Percentiles rank a stretch among this genome's conserved stretches.
phyloP scores from a whole-genome alignment of 441 rosid species.

The Biscutella auriculata region DNA sequence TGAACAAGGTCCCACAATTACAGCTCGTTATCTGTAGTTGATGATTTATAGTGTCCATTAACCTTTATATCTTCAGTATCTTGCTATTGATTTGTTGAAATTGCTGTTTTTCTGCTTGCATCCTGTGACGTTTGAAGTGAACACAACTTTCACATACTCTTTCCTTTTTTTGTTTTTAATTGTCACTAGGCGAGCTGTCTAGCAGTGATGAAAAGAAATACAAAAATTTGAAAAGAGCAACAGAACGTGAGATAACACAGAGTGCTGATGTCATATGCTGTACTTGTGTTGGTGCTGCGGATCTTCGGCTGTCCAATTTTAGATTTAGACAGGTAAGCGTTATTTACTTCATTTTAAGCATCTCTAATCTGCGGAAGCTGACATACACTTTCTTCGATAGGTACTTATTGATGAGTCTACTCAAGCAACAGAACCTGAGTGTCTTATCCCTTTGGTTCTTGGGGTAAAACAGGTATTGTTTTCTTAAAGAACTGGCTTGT shows the following conservation, averaged over 20 bases:
- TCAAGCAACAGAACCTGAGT: slow-evolving; percentile 98
- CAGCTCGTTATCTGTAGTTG: slow-evolving; percentile 1
- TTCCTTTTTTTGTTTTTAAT: not conserved
- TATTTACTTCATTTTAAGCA: not conserved
- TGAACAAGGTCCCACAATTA: slow-evolving; percentile 68
- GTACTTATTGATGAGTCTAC: slow-evolving; percentile 99
- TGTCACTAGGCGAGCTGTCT: slow-evolving; percentile 73
- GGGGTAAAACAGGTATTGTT: slow-evolving; percentile 88
- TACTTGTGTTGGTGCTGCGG: slow-evolving; percentile 99
- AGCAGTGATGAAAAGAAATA: slow-evolving; percentile 98
- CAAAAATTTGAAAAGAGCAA: slow-evolving; percentile 88
- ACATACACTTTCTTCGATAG: slow-evolving; percentile 31
- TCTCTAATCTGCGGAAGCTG: slow-evolving; percentile 6
- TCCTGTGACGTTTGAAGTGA: not conserved
- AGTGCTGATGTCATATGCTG: slow-evolving; percentile 99
- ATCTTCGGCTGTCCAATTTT: slow-evolving; percentile 90
- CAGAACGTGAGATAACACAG: slow-evolving; percentile 95
- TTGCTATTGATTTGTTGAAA: not conserved
- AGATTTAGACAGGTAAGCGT: slow-evolving; percentile 87
- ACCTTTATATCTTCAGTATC: not conserved
- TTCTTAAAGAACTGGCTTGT: slow-evolving; percentile 7
- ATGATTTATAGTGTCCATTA: not conserved
- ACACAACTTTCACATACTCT: not conserved
- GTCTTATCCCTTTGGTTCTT: slow-evolving; percentile 96
- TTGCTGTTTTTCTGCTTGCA: not conserved